Percentiles rank a stretch among this genome's conserved stretches.
Conservation (phyloP, 225 moss, liverwort and hornwort genomes). For the Climacium dendroides region DNA sequence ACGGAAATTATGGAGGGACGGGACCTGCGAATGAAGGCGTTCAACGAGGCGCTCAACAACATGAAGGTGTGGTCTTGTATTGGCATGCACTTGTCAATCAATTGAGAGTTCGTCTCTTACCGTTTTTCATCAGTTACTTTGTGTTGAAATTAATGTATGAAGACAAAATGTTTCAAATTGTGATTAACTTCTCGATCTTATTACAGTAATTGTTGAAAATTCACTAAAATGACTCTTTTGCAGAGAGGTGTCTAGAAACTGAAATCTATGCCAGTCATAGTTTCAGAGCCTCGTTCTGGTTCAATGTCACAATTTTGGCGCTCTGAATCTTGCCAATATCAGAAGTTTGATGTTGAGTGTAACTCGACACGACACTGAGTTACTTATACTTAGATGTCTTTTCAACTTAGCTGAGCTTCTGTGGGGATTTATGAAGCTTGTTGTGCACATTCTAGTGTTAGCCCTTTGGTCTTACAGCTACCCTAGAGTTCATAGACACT, state of each 20-base stretch:
- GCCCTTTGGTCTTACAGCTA: background rate
- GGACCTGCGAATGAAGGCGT: constrained; percentile 59
- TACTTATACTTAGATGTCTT: background rate
- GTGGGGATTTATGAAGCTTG: background rate
- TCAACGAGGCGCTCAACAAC: constrained; percentile 66
- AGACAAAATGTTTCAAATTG: background rate
- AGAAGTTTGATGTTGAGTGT: background rate
- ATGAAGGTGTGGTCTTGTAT: constrained; percentile 50
- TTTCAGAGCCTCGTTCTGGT: background rate
- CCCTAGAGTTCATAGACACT: background rate
- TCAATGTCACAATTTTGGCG: background rate
- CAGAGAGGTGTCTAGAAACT: background rate
- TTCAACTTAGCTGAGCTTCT: background rate
- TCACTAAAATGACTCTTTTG: background rate
- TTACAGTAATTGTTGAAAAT: background rate
- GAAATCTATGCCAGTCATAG: too few species aligned
- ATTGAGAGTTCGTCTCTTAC: background rate
- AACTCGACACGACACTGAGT: background rate
- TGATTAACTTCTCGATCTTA: background rate
- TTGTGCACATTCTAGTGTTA: background rate
- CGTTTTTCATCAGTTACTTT: background rate
- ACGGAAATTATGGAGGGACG: constrained; percentile 43
- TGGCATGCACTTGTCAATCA: background rate
- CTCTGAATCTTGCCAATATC: background rate
- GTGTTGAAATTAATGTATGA: background rate